These are phyloP conservation scores for Moringa oleifera DNA, from an alignment of 345 rosid species.

Conservation along the genomic window DNA sequence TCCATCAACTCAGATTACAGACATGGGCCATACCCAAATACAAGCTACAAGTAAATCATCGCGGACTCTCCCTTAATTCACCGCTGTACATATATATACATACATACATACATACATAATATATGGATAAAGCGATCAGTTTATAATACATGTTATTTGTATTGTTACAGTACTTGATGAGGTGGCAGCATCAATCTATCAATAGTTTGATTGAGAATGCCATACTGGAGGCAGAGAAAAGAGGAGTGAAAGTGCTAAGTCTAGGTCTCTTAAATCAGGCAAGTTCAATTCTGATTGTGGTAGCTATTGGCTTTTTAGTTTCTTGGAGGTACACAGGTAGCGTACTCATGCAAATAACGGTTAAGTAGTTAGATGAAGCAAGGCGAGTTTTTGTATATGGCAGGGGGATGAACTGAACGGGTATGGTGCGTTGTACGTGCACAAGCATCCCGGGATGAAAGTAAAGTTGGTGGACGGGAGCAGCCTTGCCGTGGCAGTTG, in stretches of 20 bases:
- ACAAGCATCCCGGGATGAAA: slow-evolving; percentile 38
- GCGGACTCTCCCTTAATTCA: neutral
- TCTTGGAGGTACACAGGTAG: too few relatives aligned
- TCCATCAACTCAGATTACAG: slow-evolving; percentile 43
- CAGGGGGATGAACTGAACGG: slow-evolving; percentile 53
- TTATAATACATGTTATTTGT: too few relatives aligned
- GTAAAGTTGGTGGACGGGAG: slow-evolving; percentile 65
- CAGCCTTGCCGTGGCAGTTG: slow-evolving; percentile 48
- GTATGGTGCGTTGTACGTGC: slow-evolving; percentile 41
- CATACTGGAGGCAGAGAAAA: slow-evolving; percentile 45
- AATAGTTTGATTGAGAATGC: slow-evolving; percentile 54
- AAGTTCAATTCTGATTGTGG: slow-evolving; percentile 4
- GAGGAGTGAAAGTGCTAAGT: slow-evolving; percentile 53
- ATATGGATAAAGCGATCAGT: too few relatives aligned
- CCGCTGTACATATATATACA: too few relatives aligned
- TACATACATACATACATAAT: too few relatives aligned
- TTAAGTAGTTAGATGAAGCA: too few relatives aligned
- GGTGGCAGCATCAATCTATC: slow-evolving; percentile 32
- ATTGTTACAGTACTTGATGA: slow-evolving; percentile 33
- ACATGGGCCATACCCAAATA: slow-evolving; percentile 75
- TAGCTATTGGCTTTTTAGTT: too few relatives aligned
- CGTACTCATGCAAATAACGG: too few relatives aligned
- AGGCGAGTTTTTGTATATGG: too few relatives aligned
- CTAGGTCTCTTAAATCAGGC: slow-evolving; percentile 66
- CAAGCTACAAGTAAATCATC: slow-evolving; percentile 39